A percentile compares a stretch with the other conserved stretches of the same genome.
Evolutionary conservation across 805 yeast genomes (phyloP).

Genomic region (Ogataea kodamae): DNA sequence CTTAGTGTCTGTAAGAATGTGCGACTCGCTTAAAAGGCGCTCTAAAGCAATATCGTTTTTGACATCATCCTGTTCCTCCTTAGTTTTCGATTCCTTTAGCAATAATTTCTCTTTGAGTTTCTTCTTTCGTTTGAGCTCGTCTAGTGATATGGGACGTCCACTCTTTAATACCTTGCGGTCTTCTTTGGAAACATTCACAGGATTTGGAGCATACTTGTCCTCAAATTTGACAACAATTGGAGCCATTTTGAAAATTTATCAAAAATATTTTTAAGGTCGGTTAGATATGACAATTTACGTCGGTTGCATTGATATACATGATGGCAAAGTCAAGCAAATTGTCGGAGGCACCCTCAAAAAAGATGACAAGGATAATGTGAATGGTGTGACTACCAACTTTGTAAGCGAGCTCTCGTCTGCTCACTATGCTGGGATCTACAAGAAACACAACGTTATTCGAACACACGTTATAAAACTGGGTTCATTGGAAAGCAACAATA

Average conservation of each 20-base stretch:
- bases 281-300: constrained; percentile 75
- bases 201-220: constrained; percentile 32
- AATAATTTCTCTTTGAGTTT: constrained; percentile 31
- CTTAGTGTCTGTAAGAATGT: constrained; percentile 46
- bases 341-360: constrained; percentile 84
- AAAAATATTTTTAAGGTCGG: no score
- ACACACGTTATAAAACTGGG: constrained; percentile 96
- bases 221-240: constrained; percentile 49
- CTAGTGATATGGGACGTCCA: constrained; percentile 58
- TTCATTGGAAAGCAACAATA: constrained; percentile 66
- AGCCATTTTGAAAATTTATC: no score
- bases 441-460: constrained; percentile 54
- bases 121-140: constrained; percentile 36
- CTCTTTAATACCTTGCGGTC: constrained; percentile 52
- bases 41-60: constrained; percentile 73
- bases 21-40: constrained; percentile 67
- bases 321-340: constrained; percentile 93
- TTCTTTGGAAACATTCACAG: constrained; percentile 37
- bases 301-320: constrained; percentile 94
- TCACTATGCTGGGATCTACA: constrained; percentile 71
- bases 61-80: constrained; percentile 49
- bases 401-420: constrained; percentile 72
- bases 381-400: constrained; percentile 65
- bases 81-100: constrained; percentile 26
- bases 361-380: constrained; percentile 44